Evolutionary conservation across 176 grass and related monocot species (phyloP), one percentile per base, ranked within the genome.

Genomic region (Calamus simplicifolius): DNA sequence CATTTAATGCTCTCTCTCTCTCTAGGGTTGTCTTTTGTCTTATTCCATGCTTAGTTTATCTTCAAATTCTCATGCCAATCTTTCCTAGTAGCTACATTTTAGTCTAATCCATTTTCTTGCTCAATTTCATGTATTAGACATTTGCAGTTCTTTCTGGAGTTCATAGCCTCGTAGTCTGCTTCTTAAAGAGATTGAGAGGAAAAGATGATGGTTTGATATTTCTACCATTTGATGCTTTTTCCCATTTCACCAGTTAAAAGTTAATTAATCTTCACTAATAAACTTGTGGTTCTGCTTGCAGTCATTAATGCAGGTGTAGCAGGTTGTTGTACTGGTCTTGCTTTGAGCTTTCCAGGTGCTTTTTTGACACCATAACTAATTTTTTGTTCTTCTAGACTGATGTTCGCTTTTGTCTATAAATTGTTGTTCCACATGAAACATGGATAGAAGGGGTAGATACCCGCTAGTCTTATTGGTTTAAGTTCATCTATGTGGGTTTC

Each of bases 141-240:
- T 97, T 97, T 81, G 87, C 78, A 29, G 84, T 97, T 80, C 79
- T 97, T 27, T 97, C 93, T 48, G 87, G 93, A 0, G 82, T 92
- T 28, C 87, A 91, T 60, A 88, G 87, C 73, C 88, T 97, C 56
- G 84, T 97, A 16, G 68, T 87, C 65, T 97, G 93, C 51, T 73
- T 85, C 61, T 57, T 97, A 81, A 80, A 86, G 80, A 86, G 68
- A 66, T 18, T 98, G 50, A 87, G 93, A 28, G 84, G 88, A 68
- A 98, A 88, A 81, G 93, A 98, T 73, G 93, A 98, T 72, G 83
- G 93, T 98, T 67, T 54, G 29, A 75, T 25, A 53, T 58, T 25
- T 29, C 27, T 51, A 64, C 17, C 49, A 12, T 68, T 14, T 1
- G 3, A 15, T 29, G 71, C 5, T 3, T 25, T 19, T 19, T 5